phyloP scores from a whole-genome alignment of 1,284 basidiomycete genomes.

The Trichosporon faecale region DNA sequence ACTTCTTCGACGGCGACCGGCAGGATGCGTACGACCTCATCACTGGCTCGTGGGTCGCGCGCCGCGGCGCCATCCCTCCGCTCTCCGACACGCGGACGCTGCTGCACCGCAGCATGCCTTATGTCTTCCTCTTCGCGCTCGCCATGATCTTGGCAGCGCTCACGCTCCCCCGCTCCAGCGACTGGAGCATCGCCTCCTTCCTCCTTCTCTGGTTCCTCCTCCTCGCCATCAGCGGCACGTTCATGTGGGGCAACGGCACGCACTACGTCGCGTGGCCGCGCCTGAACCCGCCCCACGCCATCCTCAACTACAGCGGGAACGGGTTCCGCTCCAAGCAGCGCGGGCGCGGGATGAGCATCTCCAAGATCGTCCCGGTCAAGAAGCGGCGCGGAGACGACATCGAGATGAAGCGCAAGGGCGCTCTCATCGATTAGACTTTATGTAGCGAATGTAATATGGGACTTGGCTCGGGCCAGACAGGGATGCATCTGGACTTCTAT shows the following conservation, averaged over 20 bases:
- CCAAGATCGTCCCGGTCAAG: slow-evolving; percentile 47
- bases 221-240: slow-evolving; percentile 61
- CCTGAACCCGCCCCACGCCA: slow-evolving; percentile 75
- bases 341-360: slow-evolving; percentile 64
- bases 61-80: slow-evolving; percentile 65
- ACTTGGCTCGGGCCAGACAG: not conserved
- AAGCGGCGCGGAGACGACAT: slow-evolving; percentile 33
- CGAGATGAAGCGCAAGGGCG: slow-evolving; percentile 51
- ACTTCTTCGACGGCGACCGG: slow-evolving; percentile 91
- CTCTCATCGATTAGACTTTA: slow-evolving; percentile 47
- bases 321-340: slow-evolving; percentile 73
- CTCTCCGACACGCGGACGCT: slow-evolving; percentile 75
- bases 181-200: slow-evolving; percentile 57
- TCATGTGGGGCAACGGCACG: slow-evolving; percentile 67
- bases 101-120: slow-evolving; percentile 82
- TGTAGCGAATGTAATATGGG: not conserved
- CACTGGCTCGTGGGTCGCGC: slow-evolving; percentile 83
- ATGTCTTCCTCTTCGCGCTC: slow-evolving; percentile 71
- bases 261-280: slow-evolving; percentile 91
- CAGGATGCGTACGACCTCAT: slow-evolving; percentile 95
- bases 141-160: slow-evolving; percentile 83
- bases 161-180: slow-evolving; percentile 73
- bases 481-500: not conserved
- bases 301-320: slow-evolving; percentile 81
- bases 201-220: slow-evolving; percentile 73